phyloP scores from a whole-genome alignment of 306 rosid genomes.

The Cicer pinnatifidum region DNA sequence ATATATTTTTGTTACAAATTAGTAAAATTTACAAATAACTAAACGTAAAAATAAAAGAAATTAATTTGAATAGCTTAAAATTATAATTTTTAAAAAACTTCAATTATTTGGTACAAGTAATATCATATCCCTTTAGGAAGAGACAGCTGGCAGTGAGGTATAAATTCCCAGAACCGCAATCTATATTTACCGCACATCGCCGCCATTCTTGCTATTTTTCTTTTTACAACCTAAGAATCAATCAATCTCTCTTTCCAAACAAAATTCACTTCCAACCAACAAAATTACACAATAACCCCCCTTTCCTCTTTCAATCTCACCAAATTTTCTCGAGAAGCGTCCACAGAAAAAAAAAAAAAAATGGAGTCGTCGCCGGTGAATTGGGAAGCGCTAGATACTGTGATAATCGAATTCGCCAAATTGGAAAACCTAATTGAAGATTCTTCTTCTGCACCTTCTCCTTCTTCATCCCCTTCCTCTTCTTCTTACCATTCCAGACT shows the following conservation, averaged over 20 bases:
- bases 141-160: too few relatives aligned
- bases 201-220: slow-evolving; percentile 52
- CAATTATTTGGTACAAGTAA: too few relatives aligned
- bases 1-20: too few relatives aligned
- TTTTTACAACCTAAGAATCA: background rate
- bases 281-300: background rate
- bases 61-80: too few relatives aligned
- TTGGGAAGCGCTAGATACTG: slow-evolving; percentile 92
- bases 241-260: background rate
- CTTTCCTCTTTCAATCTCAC: background rate
- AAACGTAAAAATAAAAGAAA: too few relatives aligned
- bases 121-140: too few relatives aligned
- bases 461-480: slow-evolving; percentile 69
- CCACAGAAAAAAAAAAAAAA: background rate
- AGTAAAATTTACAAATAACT: too few relatives aligned
- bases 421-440: slow-evolving; percentile 86
- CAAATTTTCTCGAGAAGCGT: slow-evolving; percentile 40
- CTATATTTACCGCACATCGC: slow-evolving; percentile 52
- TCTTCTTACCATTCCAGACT: slow-evolving; percentile 84
- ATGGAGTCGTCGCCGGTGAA: slow-evolving; percentile 87
- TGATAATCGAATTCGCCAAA: slow-evolving; percentile 85
- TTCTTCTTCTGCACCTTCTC: slow-evolving; percentile 44
- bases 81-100: too few relatives aligned
- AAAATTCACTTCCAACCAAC: too few relatives aligned
- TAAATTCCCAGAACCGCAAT: slow-evolving; percentile 29